Base-by-base conservation (phyloP, 768 basidiomycete species). In the Kwoniella sp. region DNA sequence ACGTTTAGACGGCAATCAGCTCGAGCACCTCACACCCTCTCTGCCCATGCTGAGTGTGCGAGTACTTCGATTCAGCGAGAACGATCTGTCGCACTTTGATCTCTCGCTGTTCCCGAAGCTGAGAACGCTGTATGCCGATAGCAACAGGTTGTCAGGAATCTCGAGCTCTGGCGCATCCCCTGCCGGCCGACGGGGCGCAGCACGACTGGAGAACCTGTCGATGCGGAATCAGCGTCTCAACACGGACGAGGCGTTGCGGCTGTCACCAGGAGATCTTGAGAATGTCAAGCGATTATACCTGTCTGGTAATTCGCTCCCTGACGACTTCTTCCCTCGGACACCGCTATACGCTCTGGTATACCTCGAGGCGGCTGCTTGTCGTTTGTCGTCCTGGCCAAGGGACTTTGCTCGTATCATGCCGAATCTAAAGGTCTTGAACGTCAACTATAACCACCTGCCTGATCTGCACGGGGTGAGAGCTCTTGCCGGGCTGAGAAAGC, bases 231-330 rank as follows among this genome's bases (percentile, higher is more conserved):
- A 99, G 76, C 79, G 80, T 14, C 34, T 58, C 25, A 59, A 63
- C 12, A 28, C 31, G 10, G 23, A 17, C 2, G 37, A 29, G 14
- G n/a, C 27, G 1, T 32, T 69, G 11, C 27, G 26, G 10, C 42
- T 73, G 33, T 40, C 69, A 3, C 60, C 53, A 31, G 58, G 53
- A 7, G 86, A 89, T 70, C 82, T 95, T 67, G 84, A 88, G 69
- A 89, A 92, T 77, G 84, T 90, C 65, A 92, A 91, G 77, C 83
- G 92, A 47, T 76, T 98, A 69, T 99, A 96, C 79, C 82, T 96
- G 49, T 92, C 89, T 60, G 89, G 90, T 47, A 77, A 76, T 50
- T 63, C 68, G 0, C 49, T 76, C 5, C 59, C 69, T 0, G 14
- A 33, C 3, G 56, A 65, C 27, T 70, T 73, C 27, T 78, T 79